Evolutionary conservation across 2,329 filamentous ascomycete species (phyloP).

Genomic region (Emmonsiellopsis sp.): DNA sequence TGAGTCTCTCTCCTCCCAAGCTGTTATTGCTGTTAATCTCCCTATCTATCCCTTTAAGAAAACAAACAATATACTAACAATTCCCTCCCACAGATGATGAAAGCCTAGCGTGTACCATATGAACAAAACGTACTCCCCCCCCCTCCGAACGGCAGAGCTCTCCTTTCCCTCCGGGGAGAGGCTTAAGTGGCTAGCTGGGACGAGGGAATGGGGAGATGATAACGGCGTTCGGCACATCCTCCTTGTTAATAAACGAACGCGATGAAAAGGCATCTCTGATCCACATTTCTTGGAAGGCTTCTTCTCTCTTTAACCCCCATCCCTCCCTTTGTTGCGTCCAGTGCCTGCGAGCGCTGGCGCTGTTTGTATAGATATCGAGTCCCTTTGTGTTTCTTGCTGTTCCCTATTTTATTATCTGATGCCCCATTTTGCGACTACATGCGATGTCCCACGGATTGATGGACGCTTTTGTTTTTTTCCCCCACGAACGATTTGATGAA

Average conservation of each 20-base stretch:
- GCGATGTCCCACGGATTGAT: too few relatives aligned
- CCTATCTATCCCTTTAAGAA: background rate
- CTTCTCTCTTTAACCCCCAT: background rate
- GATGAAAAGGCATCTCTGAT: slow-evolving; percentile 92
- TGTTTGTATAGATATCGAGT: too few relatives aligned
- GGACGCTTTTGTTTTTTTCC: too few relatives aligned
- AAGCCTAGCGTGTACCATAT: slow-evolving; percentile 94
- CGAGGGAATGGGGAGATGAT: slow-evolving; percentile 66
- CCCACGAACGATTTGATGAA: too few relatives aligned
- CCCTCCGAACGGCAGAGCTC: slow-evolving; percentile 61
- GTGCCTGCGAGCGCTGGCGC: background rate
- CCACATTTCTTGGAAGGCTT: slow-evolving; percentile 47
- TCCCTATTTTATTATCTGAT: too few relatives aligned
- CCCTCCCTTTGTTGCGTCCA: background rate
- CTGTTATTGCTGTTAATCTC: background rate
- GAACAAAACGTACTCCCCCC: slow-evolving; percentile 57
- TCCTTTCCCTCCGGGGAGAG: slow-evolving; percentile 57
- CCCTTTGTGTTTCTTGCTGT: background rate
- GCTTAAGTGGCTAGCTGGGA: slow-evolving; percentile 78
- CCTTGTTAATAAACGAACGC: slow-evolving; percentile 99
- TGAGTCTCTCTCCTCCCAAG: slow-evolving; percentile 43
- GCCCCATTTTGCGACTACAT: too few relatives aligned
- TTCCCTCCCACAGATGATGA: slow-evolving; percentile 73
- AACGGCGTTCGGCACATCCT: slow-evolving; percentile 98
- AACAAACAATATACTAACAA: slow-evolving; percentile 26